Evolutionary conservation across 805 yeast species (phyloP), one percentile per base, ranked within the genome.

Genomic region (Ogataea salicorniae): DNA sequence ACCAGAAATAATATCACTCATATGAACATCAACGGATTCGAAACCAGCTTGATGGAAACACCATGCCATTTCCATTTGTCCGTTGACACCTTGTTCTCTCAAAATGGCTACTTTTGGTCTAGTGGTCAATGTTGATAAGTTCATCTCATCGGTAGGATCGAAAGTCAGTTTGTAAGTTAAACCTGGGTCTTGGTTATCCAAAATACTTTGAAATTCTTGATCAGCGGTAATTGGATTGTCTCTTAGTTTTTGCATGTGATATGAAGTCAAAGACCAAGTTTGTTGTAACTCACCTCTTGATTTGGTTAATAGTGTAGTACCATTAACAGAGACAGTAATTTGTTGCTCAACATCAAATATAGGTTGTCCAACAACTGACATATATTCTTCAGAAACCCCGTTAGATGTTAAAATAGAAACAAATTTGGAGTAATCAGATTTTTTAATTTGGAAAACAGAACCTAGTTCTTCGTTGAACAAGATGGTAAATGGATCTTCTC

Each of bases 11-110:
- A 94, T 78, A 66, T 94, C 99, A 18, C 95, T 80, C 99, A 94
- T 94, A 62, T 95, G 97, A 37, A 94, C 96, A 68, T 94, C 99
- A 50, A 87, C 80, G n/a, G 91, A 76, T 18, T 82, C 89, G 67
- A 94, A 94, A 0, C 99, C 99, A 34, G 98, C 96, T 66, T 84
- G 89, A 64, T 84, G 84, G 77, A 94, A 90, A 55, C 92, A 80
- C 88, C 95, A 91, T 2, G 98, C 97, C 97, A 94, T 91, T 72
- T 94, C 99, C 76, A 86, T 87, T 66, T 92, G 96, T 34, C 97
- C 95, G 67, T 94, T 94, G 47, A 94, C 97, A 72, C 99, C 99
- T 72, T 94, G 99, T 67, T 94, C 99, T 72, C 99, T 86, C 61
- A 94, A 75, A 47, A 94, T 90, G 37, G 98, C 99, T 55, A 94